Base-by-base conservation (phyloP, 1,284 basidiomycete species). In the Cystobasidium slooffiae region DNA sequence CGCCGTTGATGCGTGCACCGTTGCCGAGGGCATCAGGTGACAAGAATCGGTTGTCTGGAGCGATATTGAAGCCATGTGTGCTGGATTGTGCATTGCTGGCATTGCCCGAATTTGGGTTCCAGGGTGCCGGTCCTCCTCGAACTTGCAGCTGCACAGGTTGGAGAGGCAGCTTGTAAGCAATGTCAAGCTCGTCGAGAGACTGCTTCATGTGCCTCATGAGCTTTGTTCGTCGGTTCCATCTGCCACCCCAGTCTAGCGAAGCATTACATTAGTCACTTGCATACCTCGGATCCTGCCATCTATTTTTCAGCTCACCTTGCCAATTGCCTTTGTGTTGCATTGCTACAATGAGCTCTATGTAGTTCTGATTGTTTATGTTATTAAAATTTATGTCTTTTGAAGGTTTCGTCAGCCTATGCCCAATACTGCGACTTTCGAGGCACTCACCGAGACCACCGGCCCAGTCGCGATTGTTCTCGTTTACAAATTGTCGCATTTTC, bases 141-240 rank as follows among this genome's bases (percentile, higher is more conserved):
- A 46, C 72, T 74, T 79, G 88, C 53, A 91, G 72, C 31, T 90
- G 77, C 20, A 91, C 84, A 0, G 90, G 90, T 80, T 92, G 91
- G 43, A 90, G 81, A 53, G 90, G 90, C 83, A 89, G 84, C 0
- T 84, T 86, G 81, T 92, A 92, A 43, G 84, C 84, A 75, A 92
- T 83, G 79, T 90, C 88, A 68, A 92, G 86, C 44, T 90, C 89
- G 81, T 91, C 90, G 63, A 91, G 83, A 18, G 88, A 81, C 5
- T 83, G 85, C 82, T 90, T 91, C 70, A 92, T 84, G 78, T 89
- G 82, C 67, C 88, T 86, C 89, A 91, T 91, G 81, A 91, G 90
- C 39, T 82, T 84, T 12, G 86, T 91, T 75, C 89, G 87, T 56
- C 89, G 87, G 10, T 83, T 84, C 89, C 64, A 70, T 56, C 62